These are phyloP conservation scores for Raddia distichophylla DNA, from an alignment of 176 grass and related monocot species.

Conservation along the genomic window DNA sequence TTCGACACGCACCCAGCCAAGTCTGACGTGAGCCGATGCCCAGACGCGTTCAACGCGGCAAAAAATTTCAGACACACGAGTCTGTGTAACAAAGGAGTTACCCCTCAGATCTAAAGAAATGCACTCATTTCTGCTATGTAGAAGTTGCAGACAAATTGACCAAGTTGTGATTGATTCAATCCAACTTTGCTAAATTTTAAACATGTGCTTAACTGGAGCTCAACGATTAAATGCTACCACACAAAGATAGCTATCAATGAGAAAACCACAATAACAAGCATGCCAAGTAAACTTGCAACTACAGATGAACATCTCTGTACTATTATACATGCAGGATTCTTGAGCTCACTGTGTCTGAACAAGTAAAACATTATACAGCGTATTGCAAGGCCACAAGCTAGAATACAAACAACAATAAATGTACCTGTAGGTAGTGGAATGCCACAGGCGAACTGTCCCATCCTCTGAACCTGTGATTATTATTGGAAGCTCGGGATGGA, in stretches of 20 bases:
- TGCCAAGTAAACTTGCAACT: not conserved
- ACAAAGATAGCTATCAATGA: not conserved
- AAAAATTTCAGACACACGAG: too few species aligned
- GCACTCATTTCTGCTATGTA: not conserved
- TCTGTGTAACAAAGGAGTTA: not conserved
- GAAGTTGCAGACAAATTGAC: not conserved
- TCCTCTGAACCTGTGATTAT: constrained; percentile 83
- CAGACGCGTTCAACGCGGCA: too few species aligned
- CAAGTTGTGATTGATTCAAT: not conserved
- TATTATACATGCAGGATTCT: not conserved
- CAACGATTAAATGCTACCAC: not conserved
- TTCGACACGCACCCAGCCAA: too few species aligned
- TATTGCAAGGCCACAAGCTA: constrained; percentile 1
- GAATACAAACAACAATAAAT: not conserved
- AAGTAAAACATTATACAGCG: not conserved
- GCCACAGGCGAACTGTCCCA: constrained; percentile 72
- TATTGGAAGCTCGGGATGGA: constrained; percentile 86
- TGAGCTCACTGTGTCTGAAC: not conserved
- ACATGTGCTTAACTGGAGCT: not conserved
- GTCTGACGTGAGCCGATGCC: too few species aligned
- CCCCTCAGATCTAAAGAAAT: not conserved
- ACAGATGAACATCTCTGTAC: constrained; percentile 20
- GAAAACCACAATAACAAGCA: not conserved
- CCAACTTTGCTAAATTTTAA: not conserved
- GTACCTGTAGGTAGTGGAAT: constrained; percentile 75